A percentile compares a stretch with the other conserved stretches of the same genome.
Conservation (phyloP, 1,139 yeast species). For the Casaregolazyma suthepensis region DNA sequence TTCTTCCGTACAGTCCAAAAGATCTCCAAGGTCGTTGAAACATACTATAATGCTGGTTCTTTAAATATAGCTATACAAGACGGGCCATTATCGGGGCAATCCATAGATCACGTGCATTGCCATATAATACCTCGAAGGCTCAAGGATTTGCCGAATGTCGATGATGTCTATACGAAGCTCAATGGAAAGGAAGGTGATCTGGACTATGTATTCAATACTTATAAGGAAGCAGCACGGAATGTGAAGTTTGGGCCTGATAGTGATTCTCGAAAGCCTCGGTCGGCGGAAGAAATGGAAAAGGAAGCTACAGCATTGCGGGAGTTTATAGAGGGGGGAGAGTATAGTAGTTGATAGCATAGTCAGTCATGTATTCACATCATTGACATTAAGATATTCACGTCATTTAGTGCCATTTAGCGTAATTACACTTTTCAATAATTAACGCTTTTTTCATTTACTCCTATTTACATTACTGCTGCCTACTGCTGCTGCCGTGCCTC, state of each 20-base stretch:
- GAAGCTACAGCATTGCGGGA: slow-evolving; percentile 51
- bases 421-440: too few relatives aligned
- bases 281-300: slow-evolving; percentile 52
- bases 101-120: slow-evolving; percentile 88
- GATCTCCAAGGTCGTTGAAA: slow-evolving; percentile 58
- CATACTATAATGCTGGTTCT: slow-evolving; percentile 68
- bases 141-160: slow-evolving; percentile 56
- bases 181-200: slow-evolving; percentile 45
- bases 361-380: too few relatives aligned
- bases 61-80: slow-evolving; percentile 89
- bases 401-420: background rate
- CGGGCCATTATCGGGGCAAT: slow-evolving; percentile 93
- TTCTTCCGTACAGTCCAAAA: slow-evolving; percentile 72
- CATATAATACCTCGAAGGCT: slow-evolving; percentile 77
- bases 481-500: slow-evolving; percentile 10
- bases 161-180: slow-evolving; percentile 57
- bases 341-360: too few relatives aligned
- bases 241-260: slow-evolving; percentile 32
- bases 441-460: too few relatives aligned
- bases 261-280: slow-evolving; percentile 37
- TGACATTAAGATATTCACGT: too few relatives aligned
- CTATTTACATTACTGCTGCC: background rate
- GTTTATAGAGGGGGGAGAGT: slow-evolving; percentile 6
- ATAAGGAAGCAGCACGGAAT: slow-evolving; percentile 31
- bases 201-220: slow-evolving; percentile 32